Percentiles rank a stretch among this genome's conserved stretches.
Evolutionary conservation across 2,329 filamentous ascomycete species (phyloP).

Genomic region (Raffaelea ambrosiae): DNA sequence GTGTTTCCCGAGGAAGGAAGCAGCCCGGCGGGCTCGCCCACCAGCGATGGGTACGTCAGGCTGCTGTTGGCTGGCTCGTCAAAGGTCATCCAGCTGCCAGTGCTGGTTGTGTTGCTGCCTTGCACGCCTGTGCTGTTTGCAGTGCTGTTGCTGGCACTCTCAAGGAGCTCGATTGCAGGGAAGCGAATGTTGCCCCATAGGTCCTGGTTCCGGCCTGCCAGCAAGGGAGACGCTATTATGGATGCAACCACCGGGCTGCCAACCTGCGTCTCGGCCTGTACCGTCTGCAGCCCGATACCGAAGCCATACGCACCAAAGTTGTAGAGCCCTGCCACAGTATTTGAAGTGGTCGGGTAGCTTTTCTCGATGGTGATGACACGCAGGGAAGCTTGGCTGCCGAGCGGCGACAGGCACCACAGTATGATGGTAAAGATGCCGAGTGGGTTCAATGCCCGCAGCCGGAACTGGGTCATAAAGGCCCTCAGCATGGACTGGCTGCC

Average conservation of each 20-base stretch:
- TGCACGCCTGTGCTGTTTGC: no score
- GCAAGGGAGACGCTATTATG: conserved; percentile 1
- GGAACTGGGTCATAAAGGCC: conserved; percentile 17
- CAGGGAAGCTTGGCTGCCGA: conserved; percentile 21
- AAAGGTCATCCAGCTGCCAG: neutral
- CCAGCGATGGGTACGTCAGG: conserved; percentile 8
- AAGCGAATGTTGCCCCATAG: conserved; percentile 10
- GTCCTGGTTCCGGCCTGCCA: conserved; percentile 7
- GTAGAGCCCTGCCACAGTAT: neutral
- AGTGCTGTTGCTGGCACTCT: neutral
- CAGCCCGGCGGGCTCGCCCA: conserved; percentile 1
- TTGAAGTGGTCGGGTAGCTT: conserved; percentile 17
- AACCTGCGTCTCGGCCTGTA: neutral
- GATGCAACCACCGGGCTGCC: conserved; percentile 1
- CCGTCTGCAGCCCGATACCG: neutral
- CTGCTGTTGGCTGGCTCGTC: neutral
- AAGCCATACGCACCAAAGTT: conserved; percentile 2
- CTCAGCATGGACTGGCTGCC: conserved; percentile 21
- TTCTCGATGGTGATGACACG: conserved; percentile 10
- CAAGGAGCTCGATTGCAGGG: conserved; percentile 5
- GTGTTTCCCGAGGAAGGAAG: neutral
- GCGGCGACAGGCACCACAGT: conserved; percentile 21
- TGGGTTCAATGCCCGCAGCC: conserved; percentile 17
- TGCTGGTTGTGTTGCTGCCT: neutral
- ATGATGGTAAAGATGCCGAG: conserved; percentile 17